phyloP scores from a whole-genome alignment of 805 yeast genomes.

The Candida maesae region DNA sequence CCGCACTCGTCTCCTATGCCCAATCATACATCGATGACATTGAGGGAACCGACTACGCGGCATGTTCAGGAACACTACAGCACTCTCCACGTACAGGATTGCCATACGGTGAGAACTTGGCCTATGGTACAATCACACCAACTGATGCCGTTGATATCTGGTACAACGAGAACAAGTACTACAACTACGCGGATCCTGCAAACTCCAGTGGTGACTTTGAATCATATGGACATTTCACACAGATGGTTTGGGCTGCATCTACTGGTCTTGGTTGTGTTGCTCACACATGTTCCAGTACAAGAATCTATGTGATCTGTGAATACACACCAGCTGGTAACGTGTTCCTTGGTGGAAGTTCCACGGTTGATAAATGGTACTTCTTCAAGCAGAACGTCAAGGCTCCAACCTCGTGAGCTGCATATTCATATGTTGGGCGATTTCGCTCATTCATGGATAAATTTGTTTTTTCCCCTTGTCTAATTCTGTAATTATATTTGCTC shows the following conservation, averaged over 20 bases:
- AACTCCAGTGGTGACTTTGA: conserved; percentile 39
- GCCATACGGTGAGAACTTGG: conserved; percentile 71
- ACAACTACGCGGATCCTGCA: conserved; percentile 47
- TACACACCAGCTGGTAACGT: conserved; percentile 56
- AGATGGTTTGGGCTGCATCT: conserved; percentile 64
- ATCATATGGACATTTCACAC: conserved; percentile 72
- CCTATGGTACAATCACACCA: conserved; percentile 50
- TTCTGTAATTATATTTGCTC: not conserved
- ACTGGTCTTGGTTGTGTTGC: conserved; percentile 61
- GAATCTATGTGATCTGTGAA: conserved; percentile 68
- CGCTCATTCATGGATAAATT: no score
- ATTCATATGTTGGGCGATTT: not conserved
- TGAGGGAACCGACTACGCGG: conserved; percentile 37
- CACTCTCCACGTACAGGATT: conserved; percentile 54
- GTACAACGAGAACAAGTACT: conserved; percentile 61
- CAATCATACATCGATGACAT: conserved; percentile 41
- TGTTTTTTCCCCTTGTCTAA: no score
- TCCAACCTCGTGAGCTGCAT: conserved; percentile 18
- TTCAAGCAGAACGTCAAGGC: conserved; percentile 44
- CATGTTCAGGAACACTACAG: conserved; percentile 56
- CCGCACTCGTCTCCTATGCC: conserved; percentile 44
- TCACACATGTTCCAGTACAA: conserved; percentile 17
- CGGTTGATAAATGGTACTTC: conserved; percentile 33
- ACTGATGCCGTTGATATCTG: conserved; percentile 58
- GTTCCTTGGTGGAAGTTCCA: conserved; percentile 16